Evolutionary conservation across 2,329 filamentous ascomycete genomes (phyloP).

Genomic region (Akanthomyces lecanii): DNA sequence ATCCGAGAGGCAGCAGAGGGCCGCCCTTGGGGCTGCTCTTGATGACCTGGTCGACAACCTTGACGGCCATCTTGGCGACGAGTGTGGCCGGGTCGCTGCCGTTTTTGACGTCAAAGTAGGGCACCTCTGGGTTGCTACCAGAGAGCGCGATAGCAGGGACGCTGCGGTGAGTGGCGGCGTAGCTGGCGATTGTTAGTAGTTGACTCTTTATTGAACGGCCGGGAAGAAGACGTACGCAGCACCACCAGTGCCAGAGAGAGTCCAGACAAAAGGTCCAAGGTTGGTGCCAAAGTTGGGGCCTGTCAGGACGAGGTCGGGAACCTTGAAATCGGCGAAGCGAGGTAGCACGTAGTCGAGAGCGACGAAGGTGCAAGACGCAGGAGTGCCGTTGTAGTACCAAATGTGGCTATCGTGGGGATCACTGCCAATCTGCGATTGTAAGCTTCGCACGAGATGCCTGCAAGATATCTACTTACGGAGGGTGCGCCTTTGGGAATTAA

Average conservation of each 20-base stretch:
- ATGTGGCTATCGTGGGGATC: constrained; percentile 50
- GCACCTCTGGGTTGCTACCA: constrained; percentile 38
- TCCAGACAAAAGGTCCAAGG: constrained; percentile 50
- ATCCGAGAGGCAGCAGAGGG: constrained; percentile 42
- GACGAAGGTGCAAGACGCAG: constrained; percentile 52
- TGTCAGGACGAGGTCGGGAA: constrained; percentile 49
- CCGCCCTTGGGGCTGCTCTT: constrained; percentile 29
- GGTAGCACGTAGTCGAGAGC: constrained; percentile 54
- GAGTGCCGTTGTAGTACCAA: constrained; percentile 59
- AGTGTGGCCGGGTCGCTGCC: constrained; percentile 42
- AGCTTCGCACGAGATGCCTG: not conserved
- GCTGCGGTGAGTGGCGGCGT: constrained; percentile 44
- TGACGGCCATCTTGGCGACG: constrained; percentile 38
- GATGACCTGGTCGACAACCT: constrained; percentile 42
- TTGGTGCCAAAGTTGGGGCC: constrained; percentile 56
- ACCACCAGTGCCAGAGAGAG: constrained; percentile 46
- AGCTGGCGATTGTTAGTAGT: constrained; percentile 29
- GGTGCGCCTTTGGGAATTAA: constrained; percentile 28
- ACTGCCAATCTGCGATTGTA: constrained; percentile 32
- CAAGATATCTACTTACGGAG: constrained; percentile 21
- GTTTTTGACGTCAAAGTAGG: constrained; percentile 36
- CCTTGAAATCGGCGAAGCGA: constrained; percentile 41
- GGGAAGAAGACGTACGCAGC: constrained; percentile 29
- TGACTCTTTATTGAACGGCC: not conserved
- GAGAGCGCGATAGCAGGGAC: constrained; percentile 49